phyloP scores from a whole-genome alignment of 495 filamentous ascomycete genomes.

The Tuber magnatum region DNA sequence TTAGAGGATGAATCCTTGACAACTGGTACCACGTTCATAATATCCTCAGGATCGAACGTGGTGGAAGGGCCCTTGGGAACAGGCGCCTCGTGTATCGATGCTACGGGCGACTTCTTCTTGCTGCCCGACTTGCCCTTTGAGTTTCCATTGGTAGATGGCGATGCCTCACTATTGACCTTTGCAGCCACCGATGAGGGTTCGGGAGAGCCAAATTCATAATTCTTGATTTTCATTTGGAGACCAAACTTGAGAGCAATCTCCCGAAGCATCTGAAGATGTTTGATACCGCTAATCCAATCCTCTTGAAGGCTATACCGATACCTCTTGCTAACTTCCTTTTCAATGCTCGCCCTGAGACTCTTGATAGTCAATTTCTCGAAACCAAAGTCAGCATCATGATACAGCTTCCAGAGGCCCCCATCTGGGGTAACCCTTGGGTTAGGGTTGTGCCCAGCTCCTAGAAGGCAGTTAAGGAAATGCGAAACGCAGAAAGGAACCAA shows the following conservation, averaged over 20 bases:
- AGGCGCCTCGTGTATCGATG: conserved; percentile 43
- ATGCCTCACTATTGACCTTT: conserved; percentile 36
- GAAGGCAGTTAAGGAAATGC: conserved; percentile 89
- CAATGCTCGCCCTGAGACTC: conserved; percentile 60
- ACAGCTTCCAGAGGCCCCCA: conserved; percentile 62
- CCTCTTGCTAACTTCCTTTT: conserved; percentile 61
- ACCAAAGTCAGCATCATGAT: conserved; percentile 71
- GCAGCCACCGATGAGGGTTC: conserved; percentile 42
- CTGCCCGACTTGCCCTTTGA: conserved; percentile 48
- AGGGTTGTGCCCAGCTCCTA: conserved; percentile 69
- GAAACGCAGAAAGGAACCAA: conserved; percentile 68
- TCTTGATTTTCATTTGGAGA: conserved; percentile 74
- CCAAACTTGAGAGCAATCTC: conserved; percentile 86
- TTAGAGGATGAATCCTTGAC: conserved; percentile 75
- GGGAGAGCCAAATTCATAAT: conserved; percentile 61
- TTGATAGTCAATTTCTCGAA: conserved; percentile 72
- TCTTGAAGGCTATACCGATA: conserved; percentile 68
- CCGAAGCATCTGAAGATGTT: conserved; percentile 75
- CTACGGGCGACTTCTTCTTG: conserved; percentile 67
- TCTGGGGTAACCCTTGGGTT: conserved; percentile 72
- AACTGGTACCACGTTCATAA: conserved; percentile 83
- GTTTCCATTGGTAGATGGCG: conserved; percentile 42
- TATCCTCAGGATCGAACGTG: conserved; percentile 75
- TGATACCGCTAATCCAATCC: conserved; percentile 58
- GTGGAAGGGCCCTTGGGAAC: conserved; percentile 46